Base-by-base conservation (phyloP, 306 rosid species). In the Malus fusca region DNA sequence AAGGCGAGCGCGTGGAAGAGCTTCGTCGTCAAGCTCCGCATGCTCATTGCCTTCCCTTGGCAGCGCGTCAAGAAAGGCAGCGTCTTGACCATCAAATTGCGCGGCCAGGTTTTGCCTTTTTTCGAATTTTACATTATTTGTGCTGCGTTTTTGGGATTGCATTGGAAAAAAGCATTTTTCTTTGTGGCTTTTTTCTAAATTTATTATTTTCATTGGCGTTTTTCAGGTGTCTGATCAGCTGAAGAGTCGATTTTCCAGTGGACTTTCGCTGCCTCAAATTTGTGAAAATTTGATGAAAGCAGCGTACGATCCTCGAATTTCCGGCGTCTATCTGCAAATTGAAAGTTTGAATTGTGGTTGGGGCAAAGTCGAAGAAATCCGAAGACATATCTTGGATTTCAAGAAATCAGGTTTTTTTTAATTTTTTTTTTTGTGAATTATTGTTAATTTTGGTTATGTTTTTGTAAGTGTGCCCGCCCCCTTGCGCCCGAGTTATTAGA, bases 351-450 rank as follows among this genome's bases (percentile, higher is more conserved):
- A 77, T 62, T 95, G 99, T n/a, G 99, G 99, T 12, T 95, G 97
- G 99, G 97, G 92, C 52, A 95, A 95, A 82, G 83, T 95, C 55
- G 97, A 92, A 69, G 97, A 92, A 89, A 90, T 95, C 78, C 96
- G 97, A 79, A 92, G 97, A 82, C 97, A 95, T 61, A 72, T 92
- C 17, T 79, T 87, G 74, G 76, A 89, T 84, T 95, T 95, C 85
- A 88, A 81, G 82, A 88, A 95, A 84, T 95, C 99, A 87, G 99
- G 99, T 92, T 5, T 5, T 33, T 33, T 5, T 33, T 33, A 5
- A 5, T 33, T 11, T 71, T 25, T 33, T 33, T 33, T 33, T 11
- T 33, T 19, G 23, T n/a, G 58, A 33, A 5, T 48, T 4, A 4
- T 13, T 15, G 21, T 17, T 15, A 48, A 22, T 51, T 73, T 46